Conservation (phyloP, 139 green algal species). For the Tetradesmus lagerheimii region DNA sequence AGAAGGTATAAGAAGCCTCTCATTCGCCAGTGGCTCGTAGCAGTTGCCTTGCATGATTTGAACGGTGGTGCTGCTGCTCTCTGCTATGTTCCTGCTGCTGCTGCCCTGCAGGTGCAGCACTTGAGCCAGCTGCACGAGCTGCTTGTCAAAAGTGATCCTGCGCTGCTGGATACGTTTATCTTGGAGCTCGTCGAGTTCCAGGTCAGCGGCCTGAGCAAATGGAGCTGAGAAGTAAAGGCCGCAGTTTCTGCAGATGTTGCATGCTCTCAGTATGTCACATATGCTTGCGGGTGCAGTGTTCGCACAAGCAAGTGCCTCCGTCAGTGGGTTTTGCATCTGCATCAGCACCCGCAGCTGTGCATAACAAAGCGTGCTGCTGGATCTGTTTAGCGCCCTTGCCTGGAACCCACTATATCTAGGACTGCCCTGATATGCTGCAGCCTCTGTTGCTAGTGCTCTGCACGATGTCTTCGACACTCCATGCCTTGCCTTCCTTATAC, state of each 20-base stretch:
- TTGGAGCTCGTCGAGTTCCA: constrained; percentile 49
- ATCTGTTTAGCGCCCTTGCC: too few species aligned
- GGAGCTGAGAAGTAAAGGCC: not conserved
- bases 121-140: constrained; percentile 66
- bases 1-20: not conserved
- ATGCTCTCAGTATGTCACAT: too few species aligned
- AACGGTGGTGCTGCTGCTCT: not conserved
- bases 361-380: too few species aligned
- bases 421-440: not conserved
- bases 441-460: not conserved
- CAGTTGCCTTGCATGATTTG: not conserved
- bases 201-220: constrained; percentile 28
- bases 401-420: too few species aligned
- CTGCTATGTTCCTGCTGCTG: not conserved
- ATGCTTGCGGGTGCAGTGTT: too few species aligned
- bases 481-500: too few species aligned
- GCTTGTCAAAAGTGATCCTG: constrained; percentile 55
- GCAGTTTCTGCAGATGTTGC: too few species aligned
- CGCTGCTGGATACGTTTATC: constrained; percentile 60
- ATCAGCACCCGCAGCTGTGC: too few species aligned
- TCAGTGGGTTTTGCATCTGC: too few species aligned
- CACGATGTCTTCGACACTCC: too few species aligned
- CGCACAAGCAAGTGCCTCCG: too few species aligned
- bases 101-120: constrained; percentile 48
- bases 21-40: not conserved